Evolutionary conservation across 1,284 basidiomycete genomes (phyloP).

Genomic region (Mycosarcoma mackinlayi): DNA sequence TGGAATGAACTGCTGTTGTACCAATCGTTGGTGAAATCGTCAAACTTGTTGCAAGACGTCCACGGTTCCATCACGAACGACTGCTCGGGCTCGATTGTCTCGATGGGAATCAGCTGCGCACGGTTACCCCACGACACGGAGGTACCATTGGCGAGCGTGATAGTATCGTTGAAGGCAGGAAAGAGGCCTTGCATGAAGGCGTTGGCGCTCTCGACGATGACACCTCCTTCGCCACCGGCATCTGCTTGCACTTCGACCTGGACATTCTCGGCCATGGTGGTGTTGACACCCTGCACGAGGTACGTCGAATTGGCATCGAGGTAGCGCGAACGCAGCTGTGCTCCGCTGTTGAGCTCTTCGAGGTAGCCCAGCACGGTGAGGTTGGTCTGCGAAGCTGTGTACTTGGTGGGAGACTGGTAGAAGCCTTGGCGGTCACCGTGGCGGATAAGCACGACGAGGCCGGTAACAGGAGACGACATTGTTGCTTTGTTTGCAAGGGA

Average conservation of each 20-base stretch:
- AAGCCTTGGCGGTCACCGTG: slow-evolving; percentile 79
- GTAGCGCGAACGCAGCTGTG: slow-evolving; percentile 77
- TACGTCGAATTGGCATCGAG: slow-evolving; percentile 72
- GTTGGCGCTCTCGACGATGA: slow-evolving; percentile 78
- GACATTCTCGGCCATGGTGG: slow-evolving; percentile 34
- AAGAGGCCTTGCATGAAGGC: slow-evolving; percentile 69
- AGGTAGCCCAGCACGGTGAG: slow-evolving; percentile 83
- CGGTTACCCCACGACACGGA: slow-evolving; percentile 79
- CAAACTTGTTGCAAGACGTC: slow-evolving; percentile 72
- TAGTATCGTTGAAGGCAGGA: slow-evolving; percentile 57
- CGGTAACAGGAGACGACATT: slow-evolving; percentile 71
- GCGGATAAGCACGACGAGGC: slow-evolving; percentile 82
- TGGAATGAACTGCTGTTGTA: slow-evolving; percentile 73
- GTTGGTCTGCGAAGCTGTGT: slow-evolving; percentile 77
- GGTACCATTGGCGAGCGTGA: slow-evolving; percentile 76
- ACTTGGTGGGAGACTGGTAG: slow-evolving; percentile 68
- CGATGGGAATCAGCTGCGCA: slow-evolving; percentile 77
- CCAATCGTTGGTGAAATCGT: slow-evolving; percentile 49
- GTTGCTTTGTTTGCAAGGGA: neutral
- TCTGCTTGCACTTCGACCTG: slow-evolving; percentile 55
- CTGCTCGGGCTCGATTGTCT: slow-evolving; percentile 83
- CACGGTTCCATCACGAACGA: slow-evolving; percentile 85
- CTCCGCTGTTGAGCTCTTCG: slow-evolving; percentile 79
- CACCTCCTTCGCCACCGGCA: slow-evolving; percentile 82
- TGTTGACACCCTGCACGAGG: slow-evolving; percentile 75